Evolutionary conservation across 2,329 filamentous ascomycete species (phyloP).

Genomic region (Fonsecaea monophora): DNA sequence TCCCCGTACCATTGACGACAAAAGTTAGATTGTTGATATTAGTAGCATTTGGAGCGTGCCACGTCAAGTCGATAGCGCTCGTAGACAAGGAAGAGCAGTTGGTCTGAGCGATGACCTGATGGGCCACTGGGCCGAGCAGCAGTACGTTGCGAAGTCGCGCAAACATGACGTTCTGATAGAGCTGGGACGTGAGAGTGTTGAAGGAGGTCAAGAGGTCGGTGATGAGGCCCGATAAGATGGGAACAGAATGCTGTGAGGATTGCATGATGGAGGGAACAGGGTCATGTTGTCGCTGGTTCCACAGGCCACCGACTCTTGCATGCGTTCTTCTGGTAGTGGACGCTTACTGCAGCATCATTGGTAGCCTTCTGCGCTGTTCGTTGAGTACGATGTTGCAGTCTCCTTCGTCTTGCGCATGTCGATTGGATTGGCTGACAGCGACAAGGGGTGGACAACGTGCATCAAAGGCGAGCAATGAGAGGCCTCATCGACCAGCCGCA

Average conservation of each 20-base stretch:
- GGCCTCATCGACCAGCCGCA: background rate
- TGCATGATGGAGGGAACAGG: slow-evolving; percentile 19
- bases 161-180: slow-evolving; percentile 26
- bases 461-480: slow-evolving; percentile 1
- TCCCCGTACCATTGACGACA: slow-evolving; percentile 65
- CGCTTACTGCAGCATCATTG: slow-evolving; percentile 1
- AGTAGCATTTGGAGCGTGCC: slow-evolving; percentile 64
- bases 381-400: background rate
- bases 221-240: slow-evolving; percentile 14
- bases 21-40: slow-evolving; percentile 67
- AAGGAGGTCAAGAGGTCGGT: slow-evolving; percentile 22
- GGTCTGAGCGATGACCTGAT: slow-evolving; percentile 4
- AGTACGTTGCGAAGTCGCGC: slow-evolving; percentile 19
- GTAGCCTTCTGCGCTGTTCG: background rate
- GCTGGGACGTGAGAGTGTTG: slow-evolving; percentile 17
- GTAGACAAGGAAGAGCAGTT: slow-evolving; percentile 18
- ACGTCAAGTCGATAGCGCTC: slow-evolving; percentile 53
- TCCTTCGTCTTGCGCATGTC: background rate
- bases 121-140: slow-evolving; percentile 14
- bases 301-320: background rate
- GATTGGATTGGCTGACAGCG: background rate
- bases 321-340: background rate
- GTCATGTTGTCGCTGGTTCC: background rate
- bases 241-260: slow-evolving; percentile 1
- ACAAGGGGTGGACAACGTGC: background rate